These are phyloP conservation scores for Nematodospora anomalae DNA, from an alignment of 1,139 yeast species.

Conservation along the genomic window DNA sequence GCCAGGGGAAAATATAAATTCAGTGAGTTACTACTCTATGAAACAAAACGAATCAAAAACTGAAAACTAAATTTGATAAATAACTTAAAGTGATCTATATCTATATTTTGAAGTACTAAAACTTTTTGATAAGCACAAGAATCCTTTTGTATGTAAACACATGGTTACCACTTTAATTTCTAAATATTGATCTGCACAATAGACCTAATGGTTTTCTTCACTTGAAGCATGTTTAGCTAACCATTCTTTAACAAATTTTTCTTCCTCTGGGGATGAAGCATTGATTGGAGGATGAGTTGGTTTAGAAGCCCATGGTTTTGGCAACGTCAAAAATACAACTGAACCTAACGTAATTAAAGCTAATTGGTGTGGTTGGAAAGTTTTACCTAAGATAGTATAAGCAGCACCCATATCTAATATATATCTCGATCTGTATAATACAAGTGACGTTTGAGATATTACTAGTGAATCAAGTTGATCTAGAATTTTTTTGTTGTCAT, in stretches of 20 bases:
- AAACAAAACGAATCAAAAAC: too few species aligned
- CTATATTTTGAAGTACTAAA: too few species aligned
- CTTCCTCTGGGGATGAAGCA: constrained; percentile 86
- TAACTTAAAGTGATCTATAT: too few species aligned
- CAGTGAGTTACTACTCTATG: too few species aligned
- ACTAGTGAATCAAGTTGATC: too few species aligned
- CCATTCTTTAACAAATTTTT: constrained; percentile 59
- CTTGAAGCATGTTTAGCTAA: constrained; percentile 36
- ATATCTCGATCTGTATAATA: background rate
- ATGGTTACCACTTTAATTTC: too few species aligned
- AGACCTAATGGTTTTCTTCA: constrained; percentile 37
- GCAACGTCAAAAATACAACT: constrained; percentile 56
- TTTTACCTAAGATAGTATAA: constrained; percentile 73
- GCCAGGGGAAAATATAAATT: too few species aligned
- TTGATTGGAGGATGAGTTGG: constrained; percentile 66
- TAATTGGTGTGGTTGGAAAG: constrained; percentile 71
- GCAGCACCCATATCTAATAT: constrained; percentile 66
- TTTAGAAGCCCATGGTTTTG: constrained; percentile 72
- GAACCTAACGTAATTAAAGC: constrained; percentile 69
- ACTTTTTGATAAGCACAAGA: too few species aligned
- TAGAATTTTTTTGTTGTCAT: background rate
- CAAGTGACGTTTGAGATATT: too few species aligned
- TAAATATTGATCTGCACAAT: too few species aligned
- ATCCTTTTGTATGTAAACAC: too few species aligned
- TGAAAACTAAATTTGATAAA: too few species aligned